phyloP scores from a whole-genome alignment of 371 early-diverging fungal genomes.

The Chytridium lagenaria region DNA sequence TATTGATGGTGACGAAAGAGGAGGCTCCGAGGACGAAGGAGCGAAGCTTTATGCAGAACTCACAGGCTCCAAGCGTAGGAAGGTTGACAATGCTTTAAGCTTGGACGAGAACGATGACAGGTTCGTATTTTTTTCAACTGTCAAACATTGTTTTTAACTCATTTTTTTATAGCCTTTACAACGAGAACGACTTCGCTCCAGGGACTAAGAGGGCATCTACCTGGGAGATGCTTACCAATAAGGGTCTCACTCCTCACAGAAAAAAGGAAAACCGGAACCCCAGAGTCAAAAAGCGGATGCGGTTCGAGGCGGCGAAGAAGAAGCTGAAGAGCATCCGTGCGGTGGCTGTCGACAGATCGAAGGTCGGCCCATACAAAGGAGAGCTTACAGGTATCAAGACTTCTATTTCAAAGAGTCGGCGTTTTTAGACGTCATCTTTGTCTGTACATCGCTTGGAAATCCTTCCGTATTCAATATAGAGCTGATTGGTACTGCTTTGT shows the following conservation, averaged over 20 bases:
- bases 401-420: slow-evolving; percentile 78
- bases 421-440: slow-evolving; percentile 52
- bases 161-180: slow-evolving; percentile 11
- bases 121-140: background rate
- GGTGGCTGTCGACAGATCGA: slow-evolving; percentile 57
- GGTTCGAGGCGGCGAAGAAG: slow-evolving; percentile 90
- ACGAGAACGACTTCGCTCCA: slow-evolving; percentile 37
- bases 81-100: background rate
- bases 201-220: slow-evolving; percentile 77
- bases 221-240: slow-evolving; percentile 93
- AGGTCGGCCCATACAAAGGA: slow-evolving; percentile 81
- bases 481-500: background rate
- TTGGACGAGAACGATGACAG: background rate
- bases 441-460: background rate
- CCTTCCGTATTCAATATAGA: background rate
- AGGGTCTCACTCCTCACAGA: slow-evolving; percentile 92
- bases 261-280: slow-evolving; percentile 95
- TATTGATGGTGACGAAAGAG: slow-evolving; percentile 17
- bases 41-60: slow-evolving; percentile 28
- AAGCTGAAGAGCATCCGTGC: slow-evolving; percentile 80
- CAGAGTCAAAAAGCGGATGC: slow-evolving; percentile 89
- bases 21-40: slow-evolving; percentile 20
- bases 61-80: slow-evolving; percentile 16
- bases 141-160: background rate
- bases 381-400: slow-evolving; percentile 95